Percentiles rank a stretch among this genome's conserved stretches.
Evolutionary conservation across 495 filamentous ascomycete species (phyloP).

Genomic region (Podospora didyma): DNA sequence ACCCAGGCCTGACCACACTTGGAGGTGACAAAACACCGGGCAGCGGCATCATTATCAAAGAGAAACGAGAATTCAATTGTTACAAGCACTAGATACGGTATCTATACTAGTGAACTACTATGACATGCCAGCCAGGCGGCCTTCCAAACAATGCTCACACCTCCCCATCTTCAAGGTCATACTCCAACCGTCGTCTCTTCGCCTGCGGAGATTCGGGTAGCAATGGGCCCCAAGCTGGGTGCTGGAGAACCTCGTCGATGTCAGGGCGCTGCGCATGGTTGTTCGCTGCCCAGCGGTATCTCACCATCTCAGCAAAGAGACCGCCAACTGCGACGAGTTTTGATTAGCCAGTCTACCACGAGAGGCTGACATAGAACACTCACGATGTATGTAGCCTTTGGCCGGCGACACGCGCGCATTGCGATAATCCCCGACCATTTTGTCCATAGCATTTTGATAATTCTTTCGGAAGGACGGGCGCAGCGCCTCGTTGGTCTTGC

Average conservation of each 20-base stretch:
- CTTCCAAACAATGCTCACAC: too few relatives aligned
- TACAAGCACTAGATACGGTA: neutral
- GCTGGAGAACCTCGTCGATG: neutral
- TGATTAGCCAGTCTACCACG: neutral
- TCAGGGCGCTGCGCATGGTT: neutral
- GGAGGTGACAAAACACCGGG: conserved; percentile 1
- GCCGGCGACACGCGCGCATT: neutral
- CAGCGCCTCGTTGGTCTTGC: conserved; percentile 3
- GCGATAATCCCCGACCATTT: conserved; percentile 2
- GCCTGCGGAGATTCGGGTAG: neutral
- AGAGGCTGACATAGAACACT: neutral
- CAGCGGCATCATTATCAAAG: neutral
- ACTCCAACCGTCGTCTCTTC: too few relatives aligned
- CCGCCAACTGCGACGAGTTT: neutral
- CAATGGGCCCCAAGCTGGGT: conserved; percentile 1
- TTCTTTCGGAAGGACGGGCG: conserved; percentile 1
- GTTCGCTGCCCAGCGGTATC: neutral
- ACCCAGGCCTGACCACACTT: conserved; percentile 1
- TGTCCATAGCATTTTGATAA: conserved; percentile 2
- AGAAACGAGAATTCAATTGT: neutral
- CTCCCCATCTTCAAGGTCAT: too few relatives aligned
- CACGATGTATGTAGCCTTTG: neutral
- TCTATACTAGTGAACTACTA: neutral
- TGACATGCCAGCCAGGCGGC: neutral
- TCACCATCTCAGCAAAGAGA: neutral